These are phyloP conservation scores for Annona cherimola DNA, from an alignment of 164 flowering plant species.

Conservation along the genomic window DNA sequence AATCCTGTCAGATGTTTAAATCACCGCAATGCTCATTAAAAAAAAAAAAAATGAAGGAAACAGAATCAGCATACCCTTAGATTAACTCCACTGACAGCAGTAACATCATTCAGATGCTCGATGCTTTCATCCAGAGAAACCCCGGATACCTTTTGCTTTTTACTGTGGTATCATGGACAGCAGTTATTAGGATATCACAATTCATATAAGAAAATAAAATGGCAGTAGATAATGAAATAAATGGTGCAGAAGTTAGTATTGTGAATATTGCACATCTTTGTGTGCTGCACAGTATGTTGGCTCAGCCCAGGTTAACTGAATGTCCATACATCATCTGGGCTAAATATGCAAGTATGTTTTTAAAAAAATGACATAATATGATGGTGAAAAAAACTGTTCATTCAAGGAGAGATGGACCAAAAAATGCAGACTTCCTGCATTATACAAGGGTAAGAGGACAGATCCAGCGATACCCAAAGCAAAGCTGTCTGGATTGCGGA, in stretches of 20 bases:
- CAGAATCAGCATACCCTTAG: conserved; percentile 51
- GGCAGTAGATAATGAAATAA: neutral
- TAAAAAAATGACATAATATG: too few relatives aligned
- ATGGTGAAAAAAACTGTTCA: too few relatives aligned
- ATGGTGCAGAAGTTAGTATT: neutral
- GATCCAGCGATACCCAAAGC: too few relatives aligned
- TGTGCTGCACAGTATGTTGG: neutral
- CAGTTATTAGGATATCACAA: neutral
- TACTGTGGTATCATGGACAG: conserved; percentile 34
- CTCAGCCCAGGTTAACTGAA: neutral
- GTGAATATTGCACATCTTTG: neutral
- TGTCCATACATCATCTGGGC: neutral
- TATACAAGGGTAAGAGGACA: too few relatives aligned
- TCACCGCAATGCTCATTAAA: neutral
- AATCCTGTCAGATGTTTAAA: neutral
- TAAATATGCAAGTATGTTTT: too few relatives aligned
- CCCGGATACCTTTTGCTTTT: conserved; percentile 91
- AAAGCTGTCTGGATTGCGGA: too few relatives aligned
- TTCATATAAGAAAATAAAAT: neutral
- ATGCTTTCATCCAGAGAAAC: conserved; percentile 76
- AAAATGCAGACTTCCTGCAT: too few relatives aligned
- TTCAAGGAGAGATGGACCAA: too few relatives aligned
- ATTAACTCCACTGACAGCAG: conserved; percentile 95
- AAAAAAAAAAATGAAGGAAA: neutral
- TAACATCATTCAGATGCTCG: conserved; percentile 98